Percentiles rank a stretch among this genome's conserved stretches.
Evolutionary conservation across 805 yeast genomes (phyloP).

Genomic region (Starmerella cellae): DNA sequence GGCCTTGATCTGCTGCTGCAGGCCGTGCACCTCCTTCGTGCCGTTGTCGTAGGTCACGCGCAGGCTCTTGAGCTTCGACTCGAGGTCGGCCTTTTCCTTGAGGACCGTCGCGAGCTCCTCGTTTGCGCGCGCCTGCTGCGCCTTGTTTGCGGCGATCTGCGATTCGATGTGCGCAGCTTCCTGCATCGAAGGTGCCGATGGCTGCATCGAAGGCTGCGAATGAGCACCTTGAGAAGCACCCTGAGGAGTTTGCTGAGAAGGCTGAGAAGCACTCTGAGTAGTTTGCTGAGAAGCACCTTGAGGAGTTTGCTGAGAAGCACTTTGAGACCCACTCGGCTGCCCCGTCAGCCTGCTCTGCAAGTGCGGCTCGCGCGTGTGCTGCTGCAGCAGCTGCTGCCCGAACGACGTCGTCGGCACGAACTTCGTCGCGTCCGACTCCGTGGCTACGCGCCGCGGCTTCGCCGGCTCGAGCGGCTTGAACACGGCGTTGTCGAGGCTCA

Average conservation of each 20-base stretch:
- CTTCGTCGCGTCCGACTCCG: slow-evolving; percentile 14
- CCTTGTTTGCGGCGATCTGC: slow-evolving; percentile 10
- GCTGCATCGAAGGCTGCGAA: neutral
- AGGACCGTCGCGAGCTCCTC: slow-evolving; percentile 60
- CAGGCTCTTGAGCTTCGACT: slow-evolving; percentile 51
- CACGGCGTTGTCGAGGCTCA: slow-evolving; percentile 19
- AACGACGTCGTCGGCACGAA: slow-evolving; percentile 77
- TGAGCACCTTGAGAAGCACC: neutral
- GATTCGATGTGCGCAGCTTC: slow-evolving; percentile 1
- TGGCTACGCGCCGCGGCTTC: slow-evolving; percentile 4
- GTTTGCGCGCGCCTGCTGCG: slow-evolving; percentile 36
- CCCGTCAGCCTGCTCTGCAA: neutral
- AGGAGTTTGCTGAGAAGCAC: neutral
- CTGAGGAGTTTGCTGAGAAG: neutral
- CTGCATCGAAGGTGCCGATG: neutral
- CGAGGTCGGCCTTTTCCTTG: slow-evolving; percentile 55
- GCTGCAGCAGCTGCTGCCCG: slow-evolving; percentile 60
- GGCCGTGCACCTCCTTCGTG: slow-evolving; percentile 57
- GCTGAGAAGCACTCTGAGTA: neutral
- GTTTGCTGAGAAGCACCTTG: neutral
- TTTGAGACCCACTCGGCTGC: neutral
- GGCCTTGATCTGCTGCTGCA: slow-evolving; percentile 47
- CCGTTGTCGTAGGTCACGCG: slow-evolving; percentile 66
- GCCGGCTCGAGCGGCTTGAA: slow-evolving; percentile 18
- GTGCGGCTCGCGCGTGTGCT: slow-evolving; percentile 8